Evolutionary conservation across 768 basidiomycete genomes (phyloP).

Genomic region (Lyophyllum atratum): DNA sequence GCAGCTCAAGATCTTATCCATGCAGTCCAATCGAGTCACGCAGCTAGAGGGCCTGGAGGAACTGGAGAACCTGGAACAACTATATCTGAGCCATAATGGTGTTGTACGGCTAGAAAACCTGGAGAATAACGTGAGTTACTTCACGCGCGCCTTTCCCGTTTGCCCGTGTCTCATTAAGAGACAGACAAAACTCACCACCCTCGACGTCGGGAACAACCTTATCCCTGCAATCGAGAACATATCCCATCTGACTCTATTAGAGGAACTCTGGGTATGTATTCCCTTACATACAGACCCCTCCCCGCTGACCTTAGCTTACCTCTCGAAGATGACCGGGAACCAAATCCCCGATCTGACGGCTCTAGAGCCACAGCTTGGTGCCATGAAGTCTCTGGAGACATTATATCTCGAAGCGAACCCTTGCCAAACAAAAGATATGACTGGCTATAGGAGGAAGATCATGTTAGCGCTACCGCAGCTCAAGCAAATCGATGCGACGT

Average conservation of each 20-base stretch:
- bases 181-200: slow-evolving; percentile 70
- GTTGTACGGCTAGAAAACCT: slow-evolving; percentile 82
- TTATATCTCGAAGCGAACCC: slow-evolving; percentile 97
- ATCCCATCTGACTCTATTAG: slow-evolving; percentile 72
- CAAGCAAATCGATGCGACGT: slow-evolving; percentile 96
- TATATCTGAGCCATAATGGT: slow-evolving; percentile 96
- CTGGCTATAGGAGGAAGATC: slow-evolving; percentile 85
- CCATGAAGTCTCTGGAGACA: slow-evolving; percentile 70
- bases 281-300: neutral
- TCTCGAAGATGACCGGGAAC: slow-evolving; percentile 80
- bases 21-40: slow-evolving; percentile 93
- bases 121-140: slow-evolving; percentile 69
- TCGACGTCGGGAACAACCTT: slow-evolving; percentile 89
- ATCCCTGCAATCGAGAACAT: slow-evolving; percentile 79
- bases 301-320: neutral
- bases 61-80: slow-evolving; percentile 75
- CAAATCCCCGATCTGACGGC: slow-evolving; percentile 69
- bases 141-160: neutral
- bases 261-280: slow-evolving; percentile 89
- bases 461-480: slow-evolving; percentile 87
- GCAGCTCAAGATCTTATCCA: slow-evolving; percentile 80
- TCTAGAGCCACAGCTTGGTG: slow-evolving; percentile 66
- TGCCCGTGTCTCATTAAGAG: neutral
- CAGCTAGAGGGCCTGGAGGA: slow-evolving; percentile 81
- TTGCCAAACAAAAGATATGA: slow-evolving; percentile 76